phyloP scores from a whole-genome alignment of 106 monocot species.

The Dioscorea zingiberensis region DNA sequence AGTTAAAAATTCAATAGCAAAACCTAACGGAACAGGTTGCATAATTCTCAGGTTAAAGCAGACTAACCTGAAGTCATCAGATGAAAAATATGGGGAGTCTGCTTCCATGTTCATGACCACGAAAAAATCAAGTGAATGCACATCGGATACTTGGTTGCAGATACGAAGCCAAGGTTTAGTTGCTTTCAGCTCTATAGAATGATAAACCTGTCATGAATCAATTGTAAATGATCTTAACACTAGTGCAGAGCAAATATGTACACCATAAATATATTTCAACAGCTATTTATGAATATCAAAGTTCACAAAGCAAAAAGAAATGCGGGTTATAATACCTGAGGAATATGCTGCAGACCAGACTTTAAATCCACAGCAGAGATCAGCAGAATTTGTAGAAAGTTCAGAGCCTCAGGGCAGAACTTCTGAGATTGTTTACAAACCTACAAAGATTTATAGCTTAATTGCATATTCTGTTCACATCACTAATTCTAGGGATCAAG shows the following conservation, averaged over 20 bases:
- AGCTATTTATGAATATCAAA: too few species aligned
- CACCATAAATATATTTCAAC: too few species aligned
- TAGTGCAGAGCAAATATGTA: too few species aligned
- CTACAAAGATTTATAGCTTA: slow-evolving; percentile 25
- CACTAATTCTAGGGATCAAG: neutral
- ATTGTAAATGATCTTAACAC: neutral
- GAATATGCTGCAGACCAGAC: slow-evolving; percentile 24
- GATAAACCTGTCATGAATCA: slow-evolving; percentile 23
- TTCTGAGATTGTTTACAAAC: slow-evolving; percentile 69
- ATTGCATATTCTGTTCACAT: neutral
- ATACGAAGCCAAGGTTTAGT: slow-evolving; percentile 68
- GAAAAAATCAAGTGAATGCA: slow-evolving; percentile 52
- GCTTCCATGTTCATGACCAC: slow-evolving; percentile 39
- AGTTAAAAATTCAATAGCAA: neutral
- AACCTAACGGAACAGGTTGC: too few species aligned
- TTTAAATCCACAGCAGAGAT: slow-evolving; percentile 34
- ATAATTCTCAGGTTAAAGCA: too few species aligned
- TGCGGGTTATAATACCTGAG: slow-evolving; percentile 39
- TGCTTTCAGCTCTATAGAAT: slow-evolving; percentile 45
- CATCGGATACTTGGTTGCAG: slow-evolving; percentile 25
- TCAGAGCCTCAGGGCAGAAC: slow-evolving; percentile 73
- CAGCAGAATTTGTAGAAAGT: slow-evolving; percentile 65
- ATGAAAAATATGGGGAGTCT: slow-evolving; percentile 54
- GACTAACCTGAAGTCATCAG: slow-evolving; percentile 79
- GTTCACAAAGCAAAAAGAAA: neutral